These are phyloP conservation scores for Phytophthora ramorum DNA, from an alignment of 352 stramenopile species.

Conservation along the genomic window DNA sequence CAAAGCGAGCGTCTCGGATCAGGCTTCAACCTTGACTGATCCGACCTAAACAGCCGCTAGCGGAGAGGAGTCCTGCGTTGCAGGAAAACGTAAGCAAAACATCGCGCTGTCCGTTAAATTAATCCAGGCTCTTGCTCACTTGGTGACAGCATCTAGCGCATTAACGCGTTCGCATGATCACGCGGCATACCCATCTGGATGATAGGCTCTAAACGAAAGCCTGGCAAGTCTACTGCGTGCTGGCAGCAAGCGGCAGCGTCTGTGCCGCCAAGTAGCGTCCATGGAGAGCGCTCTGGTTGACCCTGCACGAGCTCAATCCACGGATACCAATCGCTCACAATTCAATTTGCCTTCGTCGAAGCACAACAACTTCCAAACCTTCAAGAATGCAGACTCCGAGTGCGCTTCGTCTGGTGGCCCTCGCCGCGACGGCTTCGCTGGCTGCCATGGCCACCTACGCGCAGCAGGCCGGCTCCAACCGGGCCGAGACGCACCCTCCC, in stretches of 20 bases:
- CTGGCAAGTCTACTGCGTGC: not conserved
- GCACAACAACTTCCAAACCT: conserved; percentile 1
- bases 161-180: conserved; percentile 4
- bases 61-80: not conserved
- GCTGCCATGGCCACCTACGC: conserved; percentile 9
- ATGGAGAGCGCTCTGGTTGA: not conserved
- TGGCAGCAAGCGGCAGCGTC: not conserved
- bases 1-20: not conserved
- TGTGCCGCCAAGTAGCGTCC: conserved; percentile 12
- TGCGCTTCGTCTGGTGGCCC: conserved; percentile 19
- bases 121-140: conserved; percentile 5
- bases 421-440: conserved; percentile 8
- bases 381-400: conserved; percentile 15
- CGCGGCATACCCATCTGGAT: conserved; percentile 4
- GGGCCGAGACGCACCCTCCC: conserved; percentile 49
- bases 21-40: not conserved
- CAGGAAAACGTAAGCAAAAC: conserved; percentile 1
- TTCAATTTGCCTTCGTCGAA: conserved; percentile 35
- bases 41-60: conserved; percentile 1
- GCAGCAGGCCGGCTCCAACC: conserved; percentile 43
- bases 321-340: conserved; percentile 25
- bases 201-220: not conserved
- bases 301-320: not conserved
- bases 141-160: not conserved
- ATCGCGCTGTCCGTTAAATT: conserved; percentile 18